Conservation (phyloP, 1,139 yeast genomes). For the Sugiyamaella sp. region DNA sequence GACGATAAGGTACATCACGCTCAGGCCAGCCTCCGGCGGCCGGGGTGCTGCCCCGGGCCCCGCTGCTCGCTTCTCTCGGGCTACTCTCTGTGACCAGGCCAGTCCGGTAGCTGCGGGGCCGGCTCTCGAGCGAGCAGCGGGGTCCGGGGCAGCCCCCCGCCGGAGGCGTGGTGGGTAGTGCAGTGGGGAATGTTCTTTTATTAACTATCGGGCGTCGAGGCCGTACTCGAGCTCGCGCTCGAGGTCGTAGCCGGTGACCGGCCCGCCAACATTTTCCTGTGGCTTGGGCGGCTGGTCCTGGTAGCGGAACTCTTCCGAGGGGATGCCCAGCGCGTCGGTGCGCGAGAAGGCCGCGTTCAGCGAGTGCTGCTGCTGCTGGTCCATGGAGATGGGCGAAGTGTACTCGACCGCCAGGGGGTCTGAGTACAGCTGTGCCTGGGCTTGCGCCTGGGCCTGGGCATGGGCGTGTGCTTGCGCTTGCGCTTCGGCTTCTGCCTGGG, state of each 20-base stretch:
- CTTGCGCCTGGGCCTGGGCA: constrained; percentile 16
- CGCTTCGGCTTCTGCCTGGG: constrained; percentile 18
- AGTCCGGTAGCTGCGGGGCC: no score
- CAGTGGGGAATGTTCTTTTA: not conserved
- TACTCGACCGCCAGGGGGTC: constrained; percentile 8
- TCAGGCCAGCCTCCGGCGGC: not conserved
- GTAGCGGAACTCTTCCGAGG: constrained; percentile 45
- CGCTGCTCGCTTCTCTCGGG: not conserved
- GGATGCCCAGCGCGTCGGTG: constrained; percentile 36
- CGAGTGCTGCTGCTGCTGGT: constrained; percentile 27
- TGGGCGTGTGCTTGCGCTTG: constrained; percentile 18
- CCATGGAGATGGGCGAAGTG: constrained; percentile 14
- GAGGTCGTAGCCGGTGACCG: constrained; percentile 39
- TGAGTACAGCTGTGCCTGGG: constrained; percentile 9
- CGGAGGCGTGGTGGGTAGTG: not conserved
- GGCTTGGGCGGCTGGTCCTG: constrained; percentile 50
- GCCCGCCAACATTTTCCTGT: constrained; percentile 42
- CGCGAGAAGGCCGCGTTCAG: constrained; percentile 13
- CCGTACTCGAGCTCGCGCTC: constrained; percentile 66
- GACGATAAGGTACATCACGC: not conserved
- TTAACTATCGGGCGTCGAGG: constrained; percentile 47
- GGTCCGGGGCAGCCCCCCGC: no score
- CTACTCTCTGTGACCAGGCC: no score
- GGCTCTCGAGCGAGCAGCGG: no score
- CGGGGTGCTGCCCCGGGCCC: not conserved